Base-by-base conservation (phyloP, 2,329 filamentous ascomycete genomes). In the Coniochaeta sp. region DNA sequence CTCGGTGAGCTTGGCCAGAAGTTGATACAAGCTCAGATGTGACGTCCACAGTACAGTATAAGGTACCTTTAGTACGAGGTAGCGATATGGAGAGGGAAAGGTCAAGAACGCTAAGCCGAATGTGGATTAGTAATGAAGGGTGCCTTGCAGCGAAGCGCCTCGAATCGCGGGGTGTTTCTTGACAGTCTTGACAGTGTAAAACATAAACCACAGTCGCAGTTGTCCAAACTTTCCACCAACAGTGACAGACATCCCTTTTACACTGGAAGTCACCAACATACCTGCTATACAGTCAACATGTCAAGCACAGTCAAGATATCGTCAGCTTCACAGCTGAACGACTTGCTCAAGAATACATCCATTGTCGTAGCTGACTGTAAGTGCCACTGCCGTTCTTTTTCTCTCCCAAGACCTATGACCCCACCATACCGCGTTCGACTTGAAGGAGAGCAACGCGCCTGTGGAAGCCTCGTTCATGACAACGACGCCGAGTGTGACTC, bases 321-420 rank as follows among this genome's bases (percentile, higher is more conserved):
- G 70, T 83, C 81, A 62, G 75, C 77, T 66, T 78, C 79, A 68
- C 86, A 93, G 70, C 88, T 96, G 68, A 82, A 80, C 67, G 75
- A 77, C 34, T 75, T 95, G 62, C 81, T 96, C 63, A 82, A 83
- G 63, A 85, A 82, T 60, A 92, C 90, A 36, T 85, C 84, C 65
- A 85, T 96, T 62, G 90, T 98, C 47, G 88, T 98, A 59, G 87
- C 89, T 69, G 90, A 96, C 77, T 97, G 92, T 96, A 79, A 83
- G 90, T 81, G 62, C 60, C 54, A 47, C 61, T 26, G 62, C 64
- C 65, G 65, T 69, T 67, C 71, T 63, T 69, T 66, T 47, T n/a
- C n/a, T n/a, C n/a, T n/a, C 52, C 60, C 36, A 22, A 36, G 36
- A 19, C 31, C 31, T 33, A 31, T 9, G 61, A 64, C 64, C 64